A percentile compares a stretch with the other conserved stretches of the same genome.
These are phyloP conservation scores for Mallotus japonicus DNA, from an alignment of 441 rosid genomes.

Conservation along the genomic window DNA sequence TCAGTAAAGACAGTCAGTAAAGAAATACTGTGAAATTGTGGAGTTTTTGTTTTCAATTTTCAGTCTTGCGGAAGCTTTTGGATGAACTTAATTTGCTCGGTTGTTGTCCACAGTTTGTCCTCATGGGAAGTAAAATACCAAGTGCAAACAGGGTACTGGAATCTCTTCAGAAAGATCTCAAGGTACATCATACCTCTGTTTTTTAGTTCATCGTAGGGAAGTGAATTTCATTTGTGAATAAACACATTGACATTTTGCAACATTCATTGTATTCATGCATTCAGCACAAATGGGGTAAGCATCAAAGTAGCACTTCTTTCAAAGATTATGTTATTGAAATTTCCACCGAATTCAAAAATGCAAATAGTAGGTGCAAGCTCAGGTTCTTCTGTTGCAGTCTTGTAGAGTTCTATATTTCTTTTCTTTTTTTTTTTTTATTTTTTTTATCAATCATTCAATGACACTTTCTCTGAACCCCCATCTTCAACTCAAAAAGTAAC, in stretches of 20 bases:
- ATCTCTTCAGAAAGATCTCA: conserved; percentile 39
- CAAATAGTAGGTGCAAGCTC: not conserved
- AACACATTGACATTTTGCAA: not conserved
- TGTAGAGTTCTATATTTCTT: not conserved
- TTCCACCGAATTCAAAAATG: not conserved
- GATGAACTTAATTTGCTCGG: conserved; percentile 4
- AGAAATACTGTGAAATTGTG: conserved; percentile 14
- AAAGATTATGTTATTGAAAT: not conserved
- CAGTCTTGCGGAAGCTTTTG: conserved; percentile 10
- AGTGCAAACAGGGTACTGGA: conserved; percentile 32
- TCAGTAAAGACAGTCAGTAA: conserved; percentile 14
- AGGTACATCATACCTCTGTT: conserved; percentile 33
- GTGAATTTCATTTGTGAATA: not conserved
- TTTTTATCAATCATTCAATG: not conserved
- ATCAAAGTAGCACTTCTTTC: not conserved
- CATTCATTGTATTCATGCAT: not conserved
- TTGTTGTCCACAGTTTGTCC: conserved; percentile 46
- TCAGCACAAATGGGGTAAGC: not conserved
- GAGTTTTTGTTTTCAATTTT: conserved; percentile 11
- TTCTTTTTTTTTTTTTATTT: too few relatives aligned
- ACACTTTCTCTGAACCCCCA: too few relatives aligned
- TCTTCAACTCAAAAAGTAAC: not conserved
- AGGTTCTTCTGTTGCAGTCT: not conserved
- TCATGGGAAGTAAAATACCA: conserved; percentile 45
- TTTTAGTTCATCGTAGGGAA: not conserved